phyloP scores from a whole-genome alignment of 140 eudicot genomes.

The Cichorium intybus region DNA sequence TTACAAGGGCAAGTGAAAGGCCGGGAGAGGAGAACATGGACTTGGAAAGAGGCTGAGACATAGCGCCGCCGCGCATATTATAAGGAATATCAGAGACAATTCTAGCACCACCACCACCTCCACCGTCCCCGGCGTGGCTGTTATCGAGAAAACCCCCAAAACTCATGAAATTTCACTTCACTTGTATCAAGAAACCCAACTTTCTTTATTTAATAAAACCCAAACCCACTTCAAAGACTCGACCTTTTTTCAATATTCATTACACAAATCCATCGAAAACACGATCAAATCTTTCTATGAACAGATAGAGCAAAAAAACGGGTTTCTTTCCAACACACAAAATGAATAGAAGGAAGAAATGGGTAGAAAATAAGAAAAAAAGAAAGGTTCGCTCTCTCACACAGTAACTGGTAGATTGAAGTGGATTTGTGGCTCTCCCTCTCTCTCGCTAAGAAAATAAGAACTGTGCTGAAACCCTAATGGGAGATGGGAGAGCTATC shows the following conservation, averaged over 20 bases:
- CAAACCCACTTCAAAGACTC: constrained; percentile 25
- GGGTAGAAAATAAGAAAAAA: constrained; percentile 11
- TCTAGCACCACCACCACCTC: constrained; percentile 61
- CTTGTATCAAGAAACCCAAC: neutral
- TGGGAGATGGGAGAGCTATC: constrained; percentile 21
- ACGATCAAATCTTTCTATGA: neutral
- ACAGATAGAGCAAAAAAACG: neutral
- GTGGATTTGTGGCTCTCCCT: neutral
- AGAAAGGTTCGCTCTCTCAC: constrained; percentile 25
- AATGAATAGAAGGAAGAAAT: constrained; percentile 34
- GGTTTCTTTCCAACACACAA: neutral
- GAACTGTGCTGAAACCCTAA: constrained; percentile 38
- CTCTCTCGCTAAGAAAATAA: constrained; percentile 5
- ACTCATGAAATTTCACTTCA: constrained; percentile 56
- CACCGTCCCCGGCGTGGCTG: constrained; percentile 56
- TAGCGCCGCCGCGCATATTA: constrained; percentile 62
- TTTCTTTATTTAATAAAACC: neutral
- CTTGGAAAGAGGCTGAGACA: constrained; percentile 55
- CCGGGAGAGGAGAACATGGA: constrained; percentile 90
- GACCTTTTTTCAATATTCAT: constrained; percentile 15
- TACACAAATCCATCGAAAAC: neutral
- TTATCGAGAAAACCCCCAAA: constrained; percentile 93
- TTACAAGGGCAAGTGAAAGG: constrained; percentile 96
- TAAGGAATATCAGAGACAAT: constrained; percentile 60
- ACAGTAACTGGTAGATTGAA: neutral